Evolutionary conservation across 2,329 filamentous ascomycete species (phyloP).

Genomic region (Xylariaceae sp.): DNA sequence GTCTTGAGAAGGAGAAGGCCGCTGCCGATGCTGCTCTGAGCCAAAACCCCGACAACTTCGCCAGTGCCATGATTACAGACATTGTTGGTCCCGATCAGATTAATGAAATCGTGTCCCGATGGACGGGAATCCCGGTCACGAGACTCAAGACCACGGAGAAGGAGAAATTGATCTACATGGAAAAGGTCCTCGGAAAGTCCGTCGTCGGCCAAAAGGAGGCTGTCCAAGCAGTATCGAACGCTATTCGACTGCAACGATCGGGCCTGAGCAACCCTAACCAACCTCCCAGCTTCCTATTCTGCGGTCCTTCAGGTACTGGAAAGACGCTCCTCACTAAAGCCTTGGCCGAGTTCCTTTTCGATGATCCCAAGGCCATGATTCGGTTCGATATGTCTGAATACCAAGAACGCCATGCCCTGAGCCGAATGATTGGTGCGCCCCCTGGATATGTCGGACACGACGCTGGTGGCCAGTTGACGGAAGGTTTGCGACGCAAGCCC

Average conservation of each 20-base stretch:
- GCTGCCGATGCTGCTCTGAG: conserved; percentile 69
- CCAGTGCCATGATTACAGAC: conserved; percentile 78
- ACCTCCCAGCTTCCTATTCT: conserved; percentile 97
- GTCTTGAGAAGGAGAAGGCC: conserved; percentile 74
- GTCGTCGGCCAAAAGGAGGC: conserved; percentile 95
- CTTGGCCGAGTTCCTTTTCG: conserved; percentile 94
- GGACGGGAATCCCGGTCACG: conserved; percentile 98
- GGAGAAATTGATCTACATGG: conserved; percentile 98
- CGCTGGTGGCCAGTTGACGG: conserved; percentile 89
- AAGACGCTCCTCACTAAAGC: conserved; percentile 97
- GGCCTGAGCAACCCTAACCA: conserved; percentile 94
- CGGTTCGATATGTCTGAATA: conserved; percentile 99
- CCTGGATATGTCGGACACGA: conserved; percentile 97
- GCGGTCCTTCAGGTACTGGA: conserved; percentile 94
- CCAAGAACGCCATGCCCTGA: conserved; percentile 91
- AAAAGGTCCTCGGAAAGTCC: conserved; percentile 73
- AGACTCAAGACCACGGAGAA: conserved; percentile 92
- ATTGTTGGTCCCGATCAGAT: conserved; percentile 96
- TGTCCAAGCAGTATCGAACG: conserved; percentile 87
- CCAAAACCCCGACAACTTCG: conserved; percentile 42
- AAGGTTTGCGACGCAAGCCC: conserved; percentile 85
- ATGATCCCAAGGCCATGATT: conserved; percentile 96
- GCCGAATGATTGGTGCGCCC: conserved; percentile 95
- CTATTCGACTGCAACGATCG: conserved; percentile 90
- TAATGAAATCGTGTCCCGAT: conserved; percentile 94